Evolutionary conservation across 306 rosid species (phyloP).

Genomic region (Sechiopsis laciniata): DNA sequence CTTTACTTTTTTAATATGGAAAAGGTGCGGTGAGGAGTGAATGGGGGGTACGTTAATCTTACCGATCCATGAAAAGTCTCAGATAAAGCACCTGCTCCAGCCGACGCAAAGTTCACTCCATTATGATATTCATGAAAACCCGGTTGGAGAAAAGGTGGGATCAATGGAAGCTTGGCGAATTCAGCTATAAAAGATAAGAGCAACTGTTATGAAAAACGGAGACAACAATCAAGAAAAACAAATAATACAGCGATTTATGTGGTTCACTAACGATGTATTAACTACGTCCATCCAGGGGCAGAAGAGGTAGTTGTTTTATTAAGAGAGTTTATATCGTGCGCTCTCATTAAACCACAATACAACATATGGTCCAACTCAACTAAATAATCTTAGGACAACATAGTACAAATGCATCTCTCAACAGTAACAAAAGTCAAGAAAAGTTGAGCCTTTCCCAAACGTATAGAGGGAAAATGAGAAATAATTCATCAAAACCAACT

Average conservation of each 20-base stretch:
- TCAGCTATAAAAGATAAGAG: constrained; percentile 42
- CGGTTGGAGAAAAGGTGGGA: constrained; percentile 70
- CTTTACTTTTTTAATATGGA: neutral
- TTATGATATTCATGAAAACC: constrained; percentile 38
- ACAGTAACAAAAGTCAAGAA: neutral
- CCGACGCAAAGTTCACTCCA: constrained; percentile 85
- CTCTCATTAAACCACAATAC: too few relatives aligned
- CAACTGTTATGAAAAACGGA: too few relatives aligned
- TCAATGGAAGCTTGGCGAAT: constrained; percentile 59
- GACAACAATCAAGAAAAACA: too few relatives aligned
- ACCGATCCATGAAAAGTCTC: constrained; percentile 77
- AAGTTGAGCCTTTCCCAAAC: constrained; percentile 8
- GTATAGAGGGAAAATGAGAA: neutral
- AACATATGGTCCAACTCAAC: too few relatives aligned
- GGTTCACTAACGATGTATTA: too few relatives aligned
- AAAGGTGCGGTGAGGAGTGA: constrained; percentile 7
- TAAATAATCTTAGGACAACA: too few relatives aligned
- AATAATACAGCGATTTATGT: too few relatives aligned
- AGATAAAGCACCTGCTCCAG: constrained; percentile 85
- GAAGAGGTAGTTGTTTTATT: too few relatives aligned
- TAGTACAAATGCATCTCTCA: too few relatives aligned
- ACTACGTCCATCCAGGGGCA: too few relatives aligned
- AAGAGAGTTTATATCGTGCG: too few relatives aligned
- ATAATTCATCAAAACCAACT: neutral
- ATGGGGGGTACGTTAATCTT: constrained; percentile 25